Evolutionary conservation across 1,139 yeast species (phyloP).

Genomic region (Diutina rugosa): DNA sequence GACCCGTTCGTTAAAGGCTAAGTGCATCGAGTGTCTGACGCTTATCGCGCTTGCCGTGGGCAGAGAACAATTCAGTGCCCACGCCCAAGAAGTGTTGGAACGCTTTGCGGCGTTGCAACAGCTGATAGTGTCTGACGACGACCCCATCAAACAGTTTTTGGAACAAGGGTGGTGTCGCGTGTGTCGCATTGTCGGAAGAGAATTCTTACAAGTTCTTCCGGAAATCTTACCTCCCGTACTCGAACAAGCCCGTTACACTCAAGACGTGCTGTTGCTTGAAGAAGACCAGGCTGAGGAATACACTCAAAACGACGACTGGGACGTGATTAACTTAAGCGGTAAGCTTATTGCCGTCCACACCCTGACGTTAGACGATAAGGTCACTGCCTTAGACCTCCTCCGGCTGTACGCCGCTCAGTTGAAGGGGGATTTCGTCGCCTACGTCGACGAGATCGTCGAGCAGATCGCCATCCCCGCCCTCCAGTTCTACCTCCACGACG

Average conservation of each 20-base stretch:
- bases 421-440: constrained; percentile 72
- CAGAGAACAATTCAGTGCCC: constrained; percentile 71
- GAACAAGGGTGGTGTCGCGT: constrained; percentile 97
- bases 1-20: constrained; percentile 73
- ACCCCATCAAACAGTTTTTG: constrained; percentile 75
- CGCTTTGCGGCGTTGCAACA: constrained; percentile 66
- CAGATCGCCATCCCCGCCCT: constrained; percentile 82
- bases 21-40: constrained; percentile 91
- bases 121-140: constrained; percentile 46
- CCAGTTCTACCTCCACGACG: constrained; percentile 86
- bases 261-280: constrained; percentile 77
- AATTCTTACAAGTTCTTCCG: constrained; percentile 77
- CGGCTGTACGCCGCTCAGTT: constrained; percentile 81
- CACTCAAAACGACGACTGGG: constrained; percentile 88
- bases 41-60: constrained; percentile 96
- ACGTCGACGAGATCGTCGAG: constrained; percentile 64
- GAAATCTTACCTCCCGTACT: constrained; percentile 84
- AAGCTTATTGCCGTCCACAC: constrained; percentile 92
- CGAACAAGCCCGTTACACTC: constrained; percentile 77
- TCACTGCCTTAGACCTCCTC: constrained; percentile 78
- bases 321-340: constrained; percentile 81
- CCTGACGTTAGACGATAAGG: constrained; percentile 83
- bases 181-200: constrained; percentile 75
- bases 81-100: constrained; percentile 62
- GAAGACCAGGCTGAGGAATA: constrained; percentile 80